A percentile compares a stretch with the other conserved stretches of the same genome.
These are phyloP conservation scores for Lepidium campestre DNA, from an alignment of 441 rosid genomes.

Conservation along the genomic window DNA sequence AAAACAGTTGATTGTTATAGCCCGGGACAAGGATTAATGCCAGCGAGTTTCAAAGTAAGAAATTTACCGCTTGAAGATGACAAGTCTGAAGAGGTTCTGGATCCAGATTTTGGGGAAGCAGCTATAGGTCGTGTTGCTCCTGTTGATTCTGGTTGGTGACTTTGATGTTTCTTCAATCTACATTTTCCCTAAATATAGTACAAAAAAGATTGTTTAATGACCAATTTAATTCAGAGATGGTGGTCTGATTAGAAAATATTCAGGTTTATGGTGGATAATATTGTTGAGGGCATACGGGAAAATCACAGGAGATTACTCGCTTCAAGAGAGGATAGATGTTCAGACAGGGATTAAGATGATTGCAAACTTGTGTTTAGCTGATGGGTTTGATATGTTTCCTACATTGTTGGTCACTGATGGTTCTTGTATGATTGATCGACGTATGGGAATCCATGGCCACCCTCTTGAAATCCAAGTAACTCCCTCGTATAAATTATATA, in stretches of 20 bases:
- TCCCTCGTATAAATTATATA: not conserved
- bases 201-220: not conserved
- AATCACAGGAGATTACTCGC: slow-evolving; percentile 81
- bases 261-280: slow-evolving; percentile 97
- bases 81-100: slow-evolving; percentile 74
- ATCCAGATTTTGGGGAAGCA: slow-evolving; percentile 97
- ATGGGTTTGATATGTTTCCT: slow-evolving; percentile 97
- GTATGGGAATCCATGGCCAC: slow-evolving; percentile 96
- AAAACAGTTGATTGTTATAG: slow-evolving; percentile 96
- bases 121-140: slow-evolving; percentile 99
- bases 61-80: slow-evolving; percentile 64
- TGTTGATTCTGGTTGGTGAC: slow-evolving; percentile 79
- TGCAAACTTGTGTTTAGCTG: slow-evolving; percentile 72
- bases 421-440: slow-evolving; percentile 92
- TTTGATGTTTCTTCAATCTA: slow-evolving; percentile 16
- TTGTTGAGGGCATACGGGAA: slow-evolving; percentile 87
- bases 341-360: slow-evolving; percentile 86
- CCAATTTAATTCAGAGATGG: slow-evolving; percentile 14
- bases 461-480: slow-evolving; percentile 97
- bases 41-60: slow-evolving; percentile 96
- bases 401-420: slow-evolving; percentile 89
- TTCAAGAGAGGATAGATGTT: slow-evolving; percentile 92
- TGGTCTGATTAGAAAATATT: slow-evolving; percentile 16
- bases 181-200: slow-evolving; percentile 12
- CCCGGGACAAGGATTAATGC: slow-evolving; percentile 97